Percentiles rank a stretch among this genome's conserved stretches.
These are phyloP conservation scores for Macrophomina pseudophaseolina DNA, from an alignment of 2,329 filamentous ascomycete species.

Conservation along the genomic window DNA sequence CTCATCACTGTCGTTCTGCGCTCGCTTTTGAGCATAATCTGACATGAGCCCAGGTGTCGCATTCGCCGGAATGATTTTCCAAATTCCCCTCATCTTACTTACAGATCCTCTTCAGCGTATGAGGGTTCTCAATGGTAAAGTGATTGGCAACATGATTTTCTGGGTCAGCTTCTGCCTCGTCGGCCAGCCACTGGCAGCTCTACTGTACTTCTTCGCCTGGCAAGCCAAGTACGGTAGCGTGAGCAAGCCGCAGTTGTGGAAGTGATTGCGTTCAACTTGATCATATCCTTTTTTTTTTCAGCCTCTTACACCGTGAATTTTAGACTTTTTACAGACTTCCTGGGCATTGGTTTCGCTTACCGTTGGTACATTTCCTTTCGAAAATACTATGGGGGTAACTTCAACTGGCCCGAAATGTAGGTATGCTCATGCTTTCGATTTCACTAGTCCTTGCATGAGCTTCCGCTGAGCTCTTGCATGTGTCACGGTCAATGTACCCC, in stretches of 20 bases:
- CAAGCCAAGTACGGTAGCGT: conserved; percentile 95
- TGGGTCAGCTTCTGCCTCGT: conserved; percentile 97
- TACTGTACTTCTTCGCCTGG: conserved; percentile 98
- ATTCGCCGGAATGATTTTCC: conserved; percentile 91
- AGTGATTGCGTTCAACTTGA: background rate
- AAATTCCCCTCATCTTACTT: conserved; percentile 83
- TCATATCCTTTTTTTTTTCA: background rate
- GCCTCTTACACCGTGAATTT: background rate
- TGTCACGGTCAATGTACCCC: no score
- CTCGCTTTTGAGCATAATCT: conserved; percentile 27
- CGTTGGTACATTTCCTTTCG: no score
- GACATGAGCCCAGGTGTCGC: conserved; percentile 70
- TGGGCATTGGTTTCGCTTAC: no score
- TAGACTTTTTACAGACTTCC: background rate
- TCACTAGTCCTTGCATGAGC: no score
- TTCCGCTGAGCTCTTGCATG: no score
- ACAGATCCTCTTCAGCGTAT: conserved; percentile 82
- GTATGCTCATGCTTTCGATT: no score
- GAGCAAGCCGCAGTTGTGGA: conserved; percentile 42
- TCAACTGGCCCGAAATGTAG: no score
- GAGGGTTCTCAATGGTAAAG: conserved; percentile 73
- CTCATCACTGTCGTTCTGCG: background rate
- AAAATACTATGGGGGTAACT: no score
- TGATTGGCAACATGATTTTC: conserved; percentile 91
- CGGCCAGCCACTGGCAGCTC: conserved; percentile 87